Base-by-base conservation (phyloP, 768 basidiomycete species). In the Agrocybe chaxingu region DNA sequence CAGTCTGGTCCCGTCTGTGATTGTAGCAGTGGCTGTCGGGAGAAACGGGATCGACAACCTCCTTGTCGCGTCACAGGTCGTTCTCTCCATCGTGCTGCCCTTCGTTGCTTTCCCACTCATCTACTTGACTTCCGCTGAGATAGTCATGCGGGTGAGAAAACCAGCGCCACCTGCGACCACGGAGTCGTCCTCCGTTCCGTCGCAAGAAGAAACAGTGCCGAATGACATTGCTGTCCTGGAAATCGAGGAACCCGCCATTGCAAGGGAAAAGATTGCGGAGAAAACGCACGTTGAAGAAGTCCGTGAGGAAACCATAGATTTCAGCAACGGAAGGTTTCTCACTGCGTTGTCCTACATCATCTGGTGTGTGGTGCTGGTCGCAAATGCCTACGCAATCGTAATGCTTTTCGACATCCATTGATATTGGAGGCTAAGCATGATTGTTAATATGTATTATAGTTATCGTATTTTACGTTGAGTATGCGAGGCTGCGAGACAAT, bases 31-130 rank as follows among this genome's bases (percentile, higher is more conserved):
- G n/a, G 74, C 82, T 0, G 71, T 84, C n/a, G 90, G 90, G 0
- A 68, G 77, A 37, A 55, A 61, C 0, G 90, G 90, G 1, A 72
- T 92, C 57, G 78, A 81, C 64, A 73, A 77, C 4, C 74, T 92
- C 47, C 79, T 92, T 18, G 81, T 92, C 46, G 81, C 77, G 3
- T 86, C 79, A n/a, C 90, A 92, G 61, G 89, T 91, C 48, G 71
- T 79, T 34, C 74, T 92, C 36, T 85, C 82, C 12, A 74, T 92
- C 57, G 78, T 89, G 12, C 76, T 90, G 3, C 88, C 89, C 0
- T 89, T 89, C 64, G 75, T 90, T 62, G 73, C 84, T 7, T 78
- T 87, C 59, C 89, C 88, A 1, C 75, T 88, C 45, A 70, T 89
- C 51, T 89, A 77, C 64, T 73, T 89, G 55, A 87, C 85, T 18